Evolutionary conservation across 2,329 filamentous ascomycete species (phyloP).

Genomic region (Fusarium pseudonygamai): DNA sequence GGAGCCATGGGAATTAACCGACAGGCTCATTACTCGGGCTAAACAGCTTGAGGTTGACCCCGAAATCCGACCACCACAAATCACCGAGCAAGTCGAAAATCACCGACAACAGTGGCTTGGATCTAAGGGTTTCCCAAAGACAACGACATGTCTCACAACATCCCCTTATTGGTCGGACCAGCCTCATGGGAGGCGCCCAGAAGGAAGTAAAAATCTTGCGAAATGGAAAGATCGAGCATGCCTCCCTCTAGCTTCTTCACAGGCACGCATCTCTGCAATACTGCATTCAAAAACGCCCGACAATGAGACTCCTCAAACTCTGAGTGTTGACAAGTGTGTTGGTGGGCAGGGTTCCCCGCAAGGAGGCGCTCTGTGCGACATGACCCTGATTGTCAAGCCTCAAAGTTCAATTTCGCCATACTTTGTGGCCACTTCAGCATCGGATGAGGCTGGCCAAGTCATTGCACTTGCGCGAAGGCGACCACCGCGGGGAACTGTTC

Average conservation of each 20-base stretch:
- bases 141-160: constrained; percentile 21
- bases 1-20: constrained; percentile 49
- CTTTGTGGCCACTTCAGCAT: constrained; percentile 38
- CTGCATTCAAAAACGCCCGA: neutral
- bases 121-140: constrained; percentile 4
- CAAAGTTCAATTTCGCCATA: constrained; percentile 46
- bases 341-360: constrained; percentile 15
- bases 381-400: constrained; percentile 5
- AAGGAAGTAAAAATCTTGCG: constrained; percentile 5
- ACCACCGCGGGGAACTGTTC: constrained; percentile 57
- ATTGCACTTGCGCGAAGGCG: constrained; percentile 41
- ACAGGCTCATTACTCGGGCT: constrained; percentile 47
- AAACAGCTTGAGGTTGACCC: constrained; percentile 42
- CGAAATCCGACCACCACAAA: constrained; percentile 24
- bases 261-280: neutral
- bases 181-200: constrained; percentile 18
- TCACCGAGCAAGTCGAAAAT: neutral
- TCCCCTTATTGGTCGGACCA: constrained; percentile 46
- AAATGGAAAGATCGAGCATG: constrained; percentile 20
- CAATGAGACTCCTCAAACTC: neutral
- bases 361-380: constrained; percentile 1
- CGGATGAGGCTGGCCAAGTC: constrained; percentile 10
- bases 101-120: constrained; percentile 11
- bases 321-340: neutral
- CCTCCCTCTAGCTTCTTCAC: constrained; percentile 3